Conservation (phyloP, 495 filamentous ascomycete genomes). For the Cairneyella variabilis region DNA sequence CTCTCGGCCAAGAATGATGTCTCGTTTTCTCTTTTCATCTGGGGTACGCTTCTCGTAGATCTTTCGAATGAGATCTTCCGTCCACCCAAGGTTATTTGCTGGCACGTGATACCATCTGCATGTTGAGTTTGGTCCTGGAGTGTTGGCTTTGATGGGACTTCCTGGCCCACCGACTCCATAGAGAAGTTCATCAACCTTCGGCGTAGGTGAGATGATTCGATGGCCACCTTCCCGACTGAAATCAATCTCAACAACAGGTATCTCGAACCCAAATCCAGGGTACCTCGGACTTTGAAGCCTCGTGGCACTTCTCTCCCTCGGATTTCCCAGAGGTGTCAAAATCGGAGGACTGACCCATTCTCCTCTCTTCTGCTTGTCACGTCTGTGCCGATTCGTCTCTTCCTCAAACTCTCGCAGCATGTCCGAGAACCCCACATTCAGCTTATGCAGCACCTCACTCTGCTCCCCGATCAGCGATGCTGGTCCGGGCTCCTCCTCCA, state of each 20-base stretch:
- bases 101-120: slow-evolving; percentile 8
- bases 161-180: not conserved
- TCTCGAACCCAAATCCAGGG: slow-evolving; percentile 7
- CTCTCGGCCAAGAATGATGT: slow-evolving; percentile 2
- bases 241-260: slow-evolving; percentile 4
- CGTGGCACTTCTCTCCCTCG: no score
- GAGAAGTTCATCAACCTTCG: slow-evolving; percentile 6
- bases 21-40: slow-evolving; percentile 8
- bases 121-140: not conserved
- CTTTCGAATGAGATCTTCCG: slow-evolving; percentile 4
- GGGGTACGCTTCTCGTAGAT: slow-evolving; percentile 5
- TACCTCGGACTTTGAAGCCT: not conserved
- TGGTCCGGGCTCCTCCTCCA: not conserved
- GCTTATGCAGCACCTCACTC: not conserved
- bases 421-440: not conserved
- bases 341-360: slow-evolving; percentile 6
- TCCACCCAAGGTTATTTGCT: slow-evolving; percentile 6
- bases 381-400: not conserved
- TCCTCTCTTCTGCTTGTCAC: not conserved
- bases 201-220: slow-evolving; percentile 3
- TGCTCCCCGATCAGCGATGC: not conserved
- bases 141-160: not conserved
- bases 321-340: no score
- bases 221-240: not conserved
- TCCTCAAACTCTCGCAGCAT: not conserved